Percentiles rank a stretch among this genome's conserved stretches.
Evolutionary conservation across 2,329 filamentous ascomycete genomes (phyloP).

Genomic region (Hymenoscyphus fructigenus): DNA sequence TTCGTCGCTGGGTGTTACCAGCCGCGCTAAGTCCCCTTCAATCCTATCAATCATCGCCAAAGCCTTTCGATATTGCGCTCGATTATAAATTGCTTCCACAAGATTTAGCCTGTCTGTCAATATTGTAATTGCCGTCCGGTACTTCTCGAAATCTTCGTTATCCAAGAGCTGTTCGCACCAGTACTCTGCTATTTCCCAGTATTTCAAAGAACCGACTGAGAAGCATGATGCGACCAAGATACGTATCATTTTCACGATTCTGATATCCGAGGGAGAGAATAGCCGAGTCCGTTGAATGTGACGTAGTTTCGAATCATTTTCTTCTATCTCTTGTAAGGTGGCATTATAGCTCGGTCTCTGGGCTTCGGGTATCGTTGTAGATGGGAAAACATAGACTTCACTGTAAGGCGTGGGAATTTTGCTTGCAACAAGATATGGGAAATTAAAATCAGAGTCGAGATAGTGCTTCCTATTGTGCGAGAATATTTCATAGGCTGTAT

Average conservation of each 20-base stretch:
- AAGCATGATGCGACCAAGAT: neutral
- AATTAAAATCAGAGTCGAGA: too few species aligned
- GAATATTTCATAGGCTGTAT: too few species aligned
- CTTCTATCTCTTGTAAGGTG: neutral
- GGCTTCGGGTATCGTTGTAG: neutral
- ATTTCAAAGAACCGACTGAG: neutral
- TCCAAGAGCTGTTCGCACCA: neutral
- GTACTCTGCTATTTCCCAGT: neutral
- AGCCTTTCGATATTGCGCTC: neutral
- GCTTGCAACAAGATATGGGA: too few species aligned
- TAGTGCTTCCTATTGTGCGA: too few species aligned
- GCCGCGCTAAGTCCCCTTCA: neutral
- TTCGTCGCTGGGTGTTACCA: neutral
- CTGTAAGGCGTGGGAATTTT: too few species aligned
- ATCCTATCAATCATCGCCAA: neutral
- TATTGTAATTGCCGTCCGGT: neutral
- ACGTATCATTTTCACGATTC: neutral
- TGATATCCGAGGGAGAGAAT: neutral
- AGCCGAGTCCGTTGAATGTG: neutral
- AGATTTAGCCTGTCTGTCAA: neutral
- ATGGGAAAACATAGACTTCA: too few species aligned
- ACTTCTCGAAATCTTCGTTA: neutral
- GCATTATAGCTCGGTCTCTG: neutral
- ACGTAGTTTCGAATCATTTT: neutral
- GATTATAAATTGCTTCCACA: neutral